These are phyloP conservation scores for Aspergillus awamori DNA, from an alignment of 2,329 filamentous ascomycete genomes.

Conservation along the genomic window DNA sequence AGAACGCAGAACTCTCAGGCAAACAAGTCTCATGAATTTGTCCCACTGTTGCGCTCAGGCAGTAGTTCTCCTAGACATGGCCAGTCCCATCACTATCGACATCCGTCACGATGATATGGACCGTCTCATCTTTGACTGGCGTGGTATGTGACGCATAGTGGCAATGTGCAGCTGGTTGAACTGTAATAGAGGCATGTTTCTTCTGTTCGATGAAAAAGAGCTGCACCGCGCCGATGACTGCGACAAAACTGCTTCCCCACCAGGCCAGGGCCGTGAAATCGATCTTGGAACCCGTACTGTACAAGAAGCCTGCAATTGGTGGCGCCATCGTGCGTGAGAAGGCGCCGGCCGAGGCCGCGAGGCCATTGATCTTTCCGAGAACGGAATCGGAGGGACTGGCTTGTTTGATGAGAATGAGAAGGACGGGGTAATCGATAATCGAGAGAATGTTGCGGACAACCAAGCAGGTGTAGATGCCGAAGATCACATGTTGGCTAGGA, in stretches of 20 bases:
- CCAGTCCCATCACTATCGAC: constrained; percentile 11
- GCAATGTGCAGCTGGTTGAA: constrained; percentile 40
- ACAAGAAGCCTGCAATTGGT: constrained; percentile 68
- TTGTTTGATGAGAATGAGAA: constrained; percentile 73
- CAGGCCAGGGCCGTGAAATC: constrained; percentile 64
- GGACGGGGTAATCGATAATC: constrained; percentile 68
- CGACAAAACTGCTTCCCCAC: constrained; percentile 62
- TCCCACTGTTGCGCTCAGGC: not conserved
- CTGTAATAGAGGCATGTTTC: constrained; percentile 45
- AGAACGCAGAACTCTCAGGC: not conserved
- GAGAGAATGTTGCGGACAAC: constrained; percentile 68
- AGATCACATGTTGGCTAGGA: constrained; percentile 56
- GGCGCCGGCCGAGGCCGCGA: constrained; percentile 72
- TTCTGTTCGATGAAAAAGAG: constrained; percentile 58
- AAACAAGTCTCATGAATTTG: not conserved
- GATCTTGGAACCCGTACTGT: constrained; percentile 61
- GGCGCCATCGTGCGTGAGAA: constrained; percentile 70
- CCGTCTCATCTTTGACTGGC: constrained; percentile 25
- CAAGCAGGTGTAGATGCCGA: constrained; percentile 68
- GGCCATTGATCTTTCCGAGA: constrained; percentile 71
- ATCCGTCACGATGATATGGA: constrained; percentile 37
- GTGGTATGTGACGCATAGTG: constrained; percentile 23
- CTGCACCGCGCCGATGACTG: constrained; percentile 59
- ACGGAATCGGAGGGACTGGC: constrained; percentile 64
- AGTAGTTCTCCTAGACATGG: not conserved